Evolutionary conservation across 1,284 basidiomycete species (phyloP).

Genomic region (Pterulicium gracile): DNA sequence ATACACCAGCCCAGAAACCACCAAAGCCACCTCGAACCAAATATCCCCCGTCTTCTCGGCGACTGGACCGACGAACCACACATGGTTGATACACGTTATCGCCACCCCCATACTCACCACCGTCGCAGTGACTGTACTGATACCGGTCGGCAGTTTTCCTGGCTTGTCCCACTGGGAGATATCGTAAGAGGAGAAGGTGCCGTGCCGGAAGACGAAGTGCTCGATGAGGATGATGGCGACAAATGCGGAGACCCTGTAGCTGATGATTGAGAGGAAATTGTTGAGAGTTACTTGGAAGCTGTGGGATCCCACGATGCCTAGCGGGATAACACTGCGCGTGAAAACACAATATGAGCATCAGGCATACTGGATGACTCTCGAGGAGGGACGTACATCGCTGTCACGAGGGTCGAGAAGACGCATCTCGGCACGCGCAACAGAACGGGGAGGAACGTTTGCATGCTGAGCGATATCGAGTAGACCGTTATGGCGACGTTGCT

Average conservation of each 20-base stretch:
- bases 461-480: slow-evolving; percentile 76
- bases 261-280: slow-evolving; percentile 63
- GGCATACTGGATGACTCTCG: neutral
- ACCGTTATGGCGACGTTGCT: slow-evolving; percentile 81
- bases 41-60: slow-evolving; percentile 61
- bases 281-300: slow-evolving; percentile 54
- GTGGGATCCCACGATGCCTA: slow-evolving; percentile 60
- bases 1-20: too few relatives aligned
- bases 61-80: slow-evolving; percentile 66
- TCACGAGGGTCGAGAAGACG: slow-evolving; percentile 73
- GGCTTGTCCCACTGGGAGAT: slow-evolving; percentile 42
- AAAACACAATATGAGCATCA: neutral
- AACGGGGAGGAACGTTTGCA: slow-evolving; percentile 71
- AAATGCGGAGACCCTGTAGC: too few relatives aligned
- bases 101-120: slow-evolving; percentile 42
- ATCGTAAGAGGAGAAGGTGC: slow-evolving; percentile 41
- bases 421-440: slow-evolving; percentile 69
- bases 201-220: slow-evolving; percentile 50
- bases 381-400: slow-evolving; percentile 52
- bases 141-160: slow-evolving; percentile 47
- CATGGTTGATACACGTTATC: slow-evolving; percentile 64
- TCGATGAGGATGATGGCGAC: slow-evolving; percentile 50
- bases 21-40: slow-evolving; percentile 66
- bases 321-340: slow-evolving; percentile 32
- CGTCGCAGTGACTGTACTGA: slow-evolving; percentile 45